Evolutionary conservation across 306 rosid genomes (phyloP), one percentile per base, ranked within the genome.

Genomic region (Lathyrus aphaca): DNA sequence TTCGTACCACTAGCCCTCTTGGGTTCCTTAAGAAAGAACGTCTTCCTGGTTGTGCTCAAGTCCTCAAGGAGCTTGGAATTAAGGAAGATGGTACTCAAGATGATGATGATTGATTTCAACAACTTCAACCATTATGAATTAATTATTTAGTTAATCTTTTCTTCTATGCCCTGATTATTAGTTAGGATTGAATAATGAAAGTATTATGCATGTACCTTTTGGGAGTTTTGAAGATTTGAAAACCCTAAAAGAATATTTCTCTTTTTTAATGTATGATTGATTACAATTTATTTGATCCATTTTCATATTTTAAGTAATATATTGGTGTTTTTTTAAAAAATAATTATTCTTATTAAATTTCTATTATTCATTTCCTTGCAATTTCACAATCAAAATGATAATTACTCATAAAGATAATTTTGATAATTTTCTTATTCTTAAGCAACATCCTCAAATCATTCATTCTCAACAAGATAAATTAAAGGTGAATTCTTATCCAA

Each of bases 1-100:
- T 81, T 3, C 97, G 95, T 63, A 23, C 62, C 0, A 81, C 97
- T 1, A 94, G 84, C 71, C 92, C 97, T 37, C 97, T 93, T 3
- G 97, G 97, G 0, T 93, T 93, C 83, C 80, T 88, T 43, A 82
- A 17, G 82, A 81, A 68, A 45, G 66, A 75, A 0, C 53, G 78
- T 17, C 82, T 74, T 54, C 42, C 88, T 3, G 48, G 62, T 6
- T 93, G 98, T 72, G 0, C 6, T 3, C 43, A 71, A 0, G 77
- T 86, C 2, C 81, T 90, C 51, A 38, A 74, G n/a, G 94, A 88
- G 66, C 93, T 93, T 57, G 97, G 88, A 2, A 50, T 86, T 6
- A 38, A 53, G 0, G 73, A 68, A 1, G 86, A 82, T 14, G 83
- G 83, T 27, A 16, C 71, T 6, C 3, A 7, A 49, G 1, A 23